These are phyloP conservation scores for Diplodia corticola DNA, from an alignment of 2,329 filamentous ascomycete genomes.

Conservation along the genomic window DNA sequence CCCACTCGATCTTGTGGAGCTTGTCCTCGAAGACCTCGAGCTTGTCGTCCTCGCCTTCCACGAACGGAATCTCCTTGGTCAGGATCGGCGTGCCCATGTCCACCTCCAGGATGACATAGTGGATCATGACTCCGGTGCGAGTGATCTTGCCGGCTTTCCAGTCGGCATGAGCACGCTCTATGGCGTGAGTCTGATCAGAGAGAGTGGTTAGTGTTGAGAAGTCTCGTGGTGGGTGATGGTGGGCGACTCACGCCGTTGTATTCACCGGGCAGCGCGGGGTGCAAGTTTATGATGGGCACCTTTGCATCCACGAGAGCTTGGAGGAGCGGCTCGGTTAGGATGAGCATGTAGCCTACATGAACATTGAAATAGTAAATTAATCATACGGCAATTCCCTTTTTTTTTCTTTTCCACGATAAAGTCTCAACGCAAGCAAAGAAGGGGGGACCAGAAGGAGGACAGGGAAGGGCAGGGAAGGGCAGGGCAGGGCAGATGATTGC, in stretches of 20 bases:
- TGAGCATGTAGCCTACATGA: slow-evolving; percentile 74
- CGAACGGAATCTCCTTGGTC: slow-evolving; percentile 65
- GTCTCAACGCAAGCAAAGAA: too few species aligned
- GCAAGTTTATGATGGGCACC: slow-evolving; percentile 77
- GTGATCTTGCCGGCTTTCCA: slow-evolving; percentile 67
- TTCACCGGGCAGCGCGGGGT: slow-evolving; percentile 71
- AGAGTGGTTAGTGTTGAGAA: not conserved
- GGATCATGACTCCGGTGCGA: slow-evolving; percentile 81
- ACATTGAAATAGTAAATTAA: slow-evolving; percentile 33
- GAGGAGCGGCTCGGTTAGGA: slow-evolving; percentile 70
- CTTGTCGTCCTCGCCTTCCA: slow-evolving; percentile 59
- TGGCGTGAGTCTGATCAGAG: slow-evolving; percentile 56
- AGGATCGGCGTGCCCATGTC: slow-evolving; percentile 77
- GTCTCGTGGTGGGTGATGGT: not conserved
- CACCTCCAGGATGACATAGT: slow-evolving; percentile 75
- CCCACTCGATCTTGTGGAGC: slow-evolving; percentile 76
- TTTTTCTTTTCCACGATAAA: not conserved
- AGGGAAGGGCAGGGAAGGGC: too few species aligned
- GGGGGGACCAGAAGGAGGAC: too few species aligned
- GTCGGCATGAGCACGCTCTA: slow-evolving; percentile 74
- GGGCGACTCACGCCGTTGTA: slow-evolving; percentile 63
- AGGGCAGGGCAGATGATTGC: not conserved
- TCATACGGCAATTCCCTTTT: not conserved
- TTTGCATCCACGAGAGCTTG: slow-evolving; percentile 62
- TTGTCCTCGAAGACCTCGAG: slow-evolving; percentile 68